Evolutionary conservation across 345 rosid genomes (phyloP), one percentile per base, ranked within the genome.

Genomic region (Cardamine resedifolia): DNA sequence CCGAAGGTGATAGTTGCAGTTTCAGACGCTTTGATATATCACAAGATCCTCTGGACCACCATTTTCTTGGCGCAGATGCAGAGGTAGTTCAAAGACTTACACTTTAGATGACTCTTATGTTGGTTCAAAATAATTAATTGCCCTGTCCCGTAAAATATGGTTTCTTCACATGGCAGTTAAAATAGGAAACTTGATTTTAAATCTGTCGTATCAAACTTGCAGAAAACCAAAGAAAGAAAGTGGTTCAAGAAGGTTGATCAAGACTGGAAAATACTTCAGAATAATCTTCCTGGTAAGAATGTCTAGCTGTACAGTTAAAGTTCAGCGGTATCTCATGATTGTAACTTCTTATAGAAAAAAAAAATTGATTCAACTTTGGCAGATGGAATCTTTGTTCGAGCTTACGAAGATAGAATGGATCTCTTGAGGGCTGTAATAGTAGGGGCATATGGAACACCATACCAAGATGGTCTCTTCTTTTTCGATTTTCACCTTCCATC

Each of bases 401-500:
- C 86, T 66, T 92, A 90, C 71, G 98, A 96, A 81, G 98, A 90
- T 70, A 81, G 93, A 72, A 92, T 96, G 90, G 99, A 96, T 83
- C 91, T 96, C 36, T 73, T 96, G 63, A 86, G 99, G 73, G 95
- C 97, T 3, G 98, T 87, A 47, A 89, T 96, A 70, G 87, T 84
- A 6, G 99, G 99, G 71, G 95, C 99, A 47, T 90, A 81, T 72
- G 99, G 98, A 64, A 90, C 99, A 34, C 99, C 99, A 41, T 96
- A 96, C 80, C 99, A 96, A 80, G 99, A 96, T 73, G 98, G 99
- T 72, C 90, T 96, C 34, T 96, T 96, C 84, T 90, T 92, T 80
- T 96, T 96, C 51, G 98, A 96, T 84, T 92, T 96, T 78, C 91
- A 87, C 69, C 92, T 92, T 73, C 96, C 97, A 12, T 82, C 89